Conservation (phyloP, 2,329 filamentous ascomycete genomes). For the Delphinella strobiligena region DNA sequence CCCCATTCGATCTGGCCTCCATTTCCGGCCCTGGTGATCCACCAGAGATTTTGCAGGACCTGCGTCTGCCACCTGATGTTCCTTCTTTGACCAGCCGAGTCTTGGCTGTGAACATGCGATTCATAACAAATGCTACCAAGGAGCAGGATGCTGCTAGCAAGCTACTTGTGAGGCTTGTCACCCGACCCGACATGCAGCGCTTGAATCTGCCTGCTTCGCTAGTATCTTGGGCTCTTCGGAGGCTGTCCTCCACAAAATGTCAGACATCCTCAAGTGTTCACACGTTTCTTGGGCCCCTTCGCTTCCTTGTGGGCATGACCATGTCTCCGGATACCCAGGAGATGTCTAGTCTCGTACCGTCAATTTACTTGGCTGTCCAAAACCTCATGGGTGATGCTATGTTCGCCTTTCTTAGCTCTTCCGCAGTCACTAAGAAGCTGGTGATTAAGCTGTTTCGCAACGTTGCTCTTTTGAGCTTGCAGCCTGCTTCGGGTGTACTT, state of each 20-base stretch:
- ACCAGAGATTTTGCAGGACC: conserved; percentile 33
- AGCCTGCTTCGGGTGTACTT: conserved; percentile 18
- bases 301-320: conserved; percentile 65
- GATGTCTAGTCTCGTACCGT: conserved; percentile 52
- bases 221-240: conserved; percentile 56
- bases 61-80: conserved; percentile 47
- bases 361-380: conserved; percentile 55
- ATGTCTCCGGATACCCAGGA: conserved; percentile 61
- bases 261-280: conserved; percentile 47
- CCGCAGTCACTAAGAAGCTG: conserved; percentile 69
- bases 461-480: conserved; percentile 54
- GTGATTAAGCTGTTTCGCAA: conserved; percentile 77
- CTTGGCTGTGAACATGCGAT: conserved; percentile 57
- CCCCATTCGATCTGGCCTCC: conserved; percentile 80
- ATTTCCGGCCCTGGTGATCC: conserved; percentile 52
- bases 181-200: conserved; percentile 77
- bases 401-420: conserved; percentile 49
- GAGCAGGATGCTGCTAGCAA: conserved; percentile 80
- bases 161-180: conserved; percentile 68
- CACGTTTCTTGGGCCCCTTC: conserved; percentile 64
- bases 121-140: conserved; percentile 66
- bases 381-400: conserved; percentile 43
- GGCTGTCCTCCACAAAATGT: conserved; percentile 36
- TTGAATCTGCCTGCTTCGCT: conserved; percentile 58
- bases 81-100: conserved; percentile 61